Base-by-base conservation (phyloP, 345 rosid genomes). In the Erodium maritimum region DNA sequence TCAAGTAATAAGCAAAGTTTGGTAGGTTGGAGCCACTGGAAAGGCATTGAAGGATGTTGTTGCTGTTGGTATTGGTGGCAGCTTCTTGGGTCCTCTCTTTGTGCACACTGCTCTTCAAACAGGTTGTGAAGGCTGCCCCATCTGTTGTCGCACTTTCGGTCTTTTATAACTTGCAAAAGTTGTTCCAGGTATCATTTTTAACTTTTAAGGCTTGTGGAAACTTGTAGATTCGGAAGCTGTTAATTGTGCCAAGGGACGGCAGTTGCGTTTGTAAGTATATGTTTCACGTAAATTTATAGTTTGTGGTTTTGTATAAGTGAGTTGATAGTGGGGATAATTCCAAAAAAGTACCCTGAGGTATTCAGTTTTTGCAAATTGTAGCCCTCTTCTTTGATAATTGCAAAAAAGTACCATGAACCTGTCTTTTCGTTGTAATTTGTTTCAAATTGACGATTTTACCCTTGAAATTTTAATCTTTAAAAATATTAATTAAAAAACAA, bases 11-110 rank as follows among this genome's bases (percentile, higher is more conserved):
- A 37, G 63, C 45, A 65, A 53, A 60, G 37, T 12, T 72, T 78
- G 63, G 63, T 69, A 93, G 99, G 79, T 89, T 70, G 99, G 99
- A 65, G 90, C 95, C 59, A 93, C 99, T 4, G 96, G 99, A 50
- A 85, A 93, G 70, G 69, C 78, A 2, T 78, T 93, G 60, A 87
- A 80, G 70, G 82, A 93, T 83, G 96, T 93, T 50, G 53, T 93
- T 72, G 84, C 95, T 13, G 29, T 93, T 59, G 95, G 99, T 67
- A 93, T 93, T 71, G 99, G 99, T 63, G 99, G 96, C 63, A 89
- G 99, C 80, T 93, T 93, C 67, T 73, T 93, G 60, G 99, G 96
- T 65, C 96, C 96, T 72, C 81, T 93, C 50, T 93, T 93, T 76
- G 91, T 87, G 33, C 99, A 93, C 65, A 85, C 91, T 4, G 91